Conservation (phyloP, 129 eudicot genomes). For the Mikania micrantha region DNA sequence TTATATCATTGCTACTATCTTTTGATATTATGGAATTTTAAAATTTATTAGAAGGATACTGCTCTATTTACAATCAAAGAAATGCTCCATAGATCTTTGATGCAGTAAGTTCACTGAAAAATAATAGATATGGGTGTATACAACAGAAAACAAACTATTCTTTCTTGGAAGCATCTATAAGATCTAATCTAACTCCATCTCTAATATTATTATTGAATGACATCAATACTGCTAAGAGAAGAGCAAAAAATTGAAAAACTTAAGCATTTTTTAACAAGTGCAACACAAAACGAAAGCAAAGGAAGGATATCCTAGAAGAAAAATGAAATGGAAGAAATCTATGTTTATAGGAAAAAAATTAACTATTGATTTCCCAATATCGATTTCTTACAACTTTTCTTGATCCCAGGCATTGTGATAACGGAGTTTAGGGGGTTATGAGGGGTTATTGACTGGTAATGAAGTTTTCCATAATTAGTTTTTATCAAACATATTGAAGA, state of each 20-base stretch:
- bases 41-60: background rate
- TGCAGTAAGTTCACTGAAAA: background rate
- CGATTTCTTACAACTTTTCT: background rate
- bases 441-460: background rate
- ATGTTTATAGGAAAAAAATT: background rate
- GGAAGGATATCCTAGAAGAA: background rate
- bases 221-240: constrained; percentile 2
- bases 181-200: background rate
- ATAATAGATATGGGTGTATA: background rate
- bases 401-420: background rate
- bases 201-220: background rate
- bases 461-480: background rate
- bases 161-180: constrained; percentile 1
- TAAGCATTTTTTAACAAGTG: background rate
- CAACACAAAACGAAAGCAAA: background rate
- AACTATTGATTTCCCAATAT: background rate
- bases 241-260: background rate
- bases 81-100: background rate
- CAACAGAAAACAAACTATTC: background rate
- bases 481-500: background rate
- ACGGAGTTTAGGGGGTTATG: background rate
- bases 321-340: background rate
- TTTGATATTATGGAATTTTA: background rate
- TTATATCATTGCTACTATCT: background rate
- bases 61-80: background rate